Evolutionary conservation across 768 basidiomycete genomes (phyloP), one percentile per base, ranked within the genome.

Genomic region (Termitomyces sp.): DNA sequence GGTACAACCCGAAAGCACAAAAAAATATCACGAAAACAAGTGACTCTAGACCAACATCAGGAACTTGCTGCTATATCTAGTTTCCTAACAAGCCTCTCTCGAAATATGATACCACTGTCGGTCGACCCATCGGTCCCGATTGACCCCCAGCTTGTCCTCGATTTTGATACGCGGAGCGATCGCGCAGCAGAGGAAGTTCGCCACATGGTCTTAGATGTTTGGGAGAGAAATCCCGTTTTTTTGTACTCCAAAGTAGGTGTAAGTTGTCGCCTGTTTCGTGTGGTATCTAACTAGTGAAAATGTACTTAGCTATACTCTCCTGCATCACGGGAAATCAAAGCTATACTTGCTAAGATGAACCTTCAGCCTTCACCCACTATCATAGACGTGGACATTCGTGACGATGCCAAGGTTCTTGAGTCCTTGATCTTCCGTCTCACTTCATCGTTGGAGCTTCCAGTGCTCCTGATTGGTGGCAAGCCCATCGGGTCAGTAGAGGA

Each of bases 91-190:
- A 84, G 85, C 50, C 76, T 90, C 21, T 82, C 87, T 0, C 83
- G 87, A 68, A 92, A 92, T 69, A 77, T 85, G 55, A 82, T 94
- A 55, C 89, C 91, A 1, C 66, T 72, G 0, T 73, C 74, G 6
- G 78, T 91, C 45, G 81, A 92, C 63, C 86, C 91, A 0, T 62
- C 75, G 11, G 60, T 62, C 11, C 81, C 89, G 8, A 82, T 92
- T 56, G 90, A 93, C 67, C 89, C 91, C 3, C 81, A 90, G 63
- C 81, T 92, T 55, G 80, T 94, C 5, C 78, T 94, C 42, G 91
- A 89, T 63, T 94, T 93, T 66, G 89, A 93, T 66, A 87, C 87
- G 0, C 80, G 84, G n/a, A 74, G 80, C 43, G 71, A 80, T 2
- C 77, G 78, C 14, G 88, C 89, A 0, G 62, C 66, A 19, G 78